A percentile compares a stretch with the other conserved stretches of the same genome.
These are phyloP conservation scores for Syzygium syzygioides DNA, from an alignment of 441 rosid genomes.

Conservation along the genomic window DNA sequence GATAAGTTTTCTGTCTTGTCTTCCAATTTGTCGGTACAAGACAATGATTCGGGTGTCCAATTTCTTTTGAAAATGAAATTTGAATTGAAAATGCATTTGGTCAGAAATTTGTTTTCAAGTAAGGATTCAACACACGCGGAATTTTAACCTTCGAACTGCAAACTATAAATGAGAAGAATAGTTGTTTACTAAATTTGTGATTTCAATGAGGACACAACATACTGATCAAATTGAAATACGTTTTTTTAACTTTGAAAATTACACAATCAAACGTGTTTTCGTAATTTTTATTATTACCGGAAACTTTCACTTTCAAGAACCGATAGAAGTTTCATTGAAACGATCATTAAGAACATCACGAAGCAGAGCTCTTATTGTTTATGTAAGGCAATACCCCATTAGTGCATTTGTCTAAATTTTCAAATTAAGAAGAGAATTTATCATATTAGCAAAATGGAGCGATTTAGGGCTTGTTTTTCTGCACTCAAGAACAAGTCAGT, in stretches of 20 bases:
- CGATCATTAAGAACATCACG: no score
- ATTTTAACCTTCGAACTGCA: neutral
- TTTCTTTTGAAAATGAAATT: neutral
- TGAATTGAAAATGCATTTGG: neutral
- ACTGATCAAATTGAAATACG: neutral
- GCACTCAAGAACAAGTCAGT: neutral
- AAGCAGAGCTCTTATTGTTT: no score
- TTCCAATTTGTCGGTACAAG: neutral
- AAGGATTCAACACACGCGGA: neutral
- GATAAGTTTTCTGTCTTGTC: accelerated
- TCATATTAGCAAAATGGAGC: no score
- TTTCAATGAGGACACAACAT: no score
- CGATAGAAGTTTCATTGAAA: no score
- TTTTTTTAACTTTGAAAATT: no score
- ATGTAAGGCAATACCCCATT: no score
- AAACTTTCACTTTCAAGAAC: no score
- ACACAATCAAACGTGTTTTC: no score
- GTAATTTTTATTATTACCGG: no score
- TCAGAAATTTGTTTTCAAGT: neutral
- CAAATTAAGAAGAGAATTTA: no score
- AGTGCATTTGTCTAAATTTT: no score
- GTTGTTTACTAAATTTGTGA: neutral
- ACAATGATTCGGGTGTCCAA: neutral
- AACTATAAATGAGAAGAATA: neutral
- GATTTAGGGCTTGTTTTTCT: neutral